phyloP scores from a whole-genome alignment of 2,329 filamentous ascomycete genomes.

The Tympanopsis confertula region DNA sequence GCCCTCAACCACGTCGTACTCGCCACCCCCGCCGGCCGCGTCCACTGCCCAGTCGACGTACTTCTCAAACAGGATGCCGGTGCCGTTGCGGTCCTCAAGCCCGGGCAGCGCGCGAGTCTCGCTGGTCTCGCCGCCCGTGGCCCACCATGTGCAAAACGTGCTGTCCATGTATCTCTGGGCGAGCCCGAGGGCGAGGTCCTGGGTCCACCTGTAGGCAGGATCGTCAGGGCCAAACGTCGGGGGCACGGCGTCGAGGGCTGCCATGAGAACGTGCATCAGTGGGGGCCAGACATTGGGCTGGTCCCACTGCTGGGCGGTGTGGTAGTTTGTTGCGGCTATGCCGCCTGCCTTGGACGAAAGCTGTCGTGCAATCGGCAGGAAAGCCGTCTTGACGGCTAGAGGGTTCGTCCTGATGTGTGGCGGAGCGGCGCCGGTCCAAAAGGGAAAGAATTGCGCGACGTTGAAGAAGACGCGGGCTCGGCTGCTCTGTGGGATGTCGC shows the following conservation, averaged over 20 bases:
- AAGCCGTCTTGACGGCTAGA: constrained; percentile 40
- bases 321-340: constrained; percentile 49
- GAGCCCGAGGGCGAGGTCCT: constrained; percentile 41
- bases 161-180: constrained; percentile 58
- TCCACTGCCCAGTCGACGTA: constrained; percentile 50
- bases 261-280: constrained; percentile 51
- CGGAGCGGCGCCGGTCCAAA: constrained; percentile 57
- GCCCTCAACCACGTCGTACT: constrained; percentile 59
- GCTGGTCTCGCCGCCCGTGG: constrained; percentile 50
- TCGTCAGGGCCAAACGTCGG: constrained; percentile 40
- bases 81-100: constrained; percentile 20
- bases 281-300: constrained; percentile 62
- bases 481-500: neutral
- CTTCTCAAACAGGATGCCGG: constrained; percentile 61
- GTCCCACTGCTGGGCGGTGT: constrained; percentile 57
- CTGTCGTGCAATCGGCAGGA: constrained; percentile 36
- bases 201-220: constrained; percentile 38
- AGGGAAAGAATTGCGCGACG: constrained; percentile 52
- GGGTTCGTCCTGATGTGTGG: constrained; percentile 43
- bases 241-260: constrained; percentile 47
- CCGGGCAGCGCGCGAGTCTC: constrained; percentile 36
- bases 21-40: constrained; percentile 50
- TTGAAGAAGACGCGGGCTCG: constrained; percentile 38
- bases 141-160: constrained; percentile 59
- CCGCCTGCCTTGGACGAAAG: constrained; percentile 41